A percentile compares a stretch with the other conserved stretches of the same genome.
These are phyloP conservation scores for Sporothrix euskadiensis DNA, from an alignment of 2,329 filamentous ascomycete genomes.

Conservation along the genomic window DNA sequence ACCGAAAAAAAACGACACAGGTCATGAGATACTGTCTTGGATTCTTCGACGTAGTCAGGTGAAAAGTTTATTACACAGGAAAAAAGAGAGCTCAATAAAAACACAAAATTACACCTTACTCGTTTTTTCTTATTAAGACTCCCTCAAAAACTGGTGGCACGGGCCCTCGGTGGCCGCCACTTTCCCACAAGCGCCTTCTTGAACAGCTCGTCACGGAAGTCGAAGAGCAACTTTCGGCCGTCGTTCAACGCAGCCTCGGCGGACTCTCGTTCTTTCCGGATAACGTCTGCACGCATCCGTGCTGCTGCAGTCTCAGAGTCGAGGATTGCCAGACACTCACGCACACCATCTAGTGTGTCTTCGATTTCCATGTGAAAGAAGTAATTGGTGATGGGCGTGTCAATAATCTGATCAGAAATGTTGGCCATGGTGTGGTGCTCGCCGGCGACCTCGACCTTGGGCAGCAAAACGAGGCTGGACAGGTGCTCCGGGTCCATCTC, in stretches of 20 bases:
- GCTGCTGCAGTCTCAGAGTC: not conserved
- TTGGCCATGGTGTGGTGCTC: slow-evolving; percentile 1
- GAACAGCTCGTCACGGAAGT: not conserved
- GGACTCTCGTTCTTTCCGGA: not conserved
- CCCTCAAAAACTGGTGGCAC: not conserved
- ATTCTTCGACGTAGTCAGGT: too few relatives aligned
- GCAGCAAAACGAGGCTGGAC: not conserved
- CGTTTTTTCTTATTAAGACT: not conserved
- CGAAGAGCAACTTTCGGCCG: not conserved
- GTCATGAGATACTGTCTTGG: too few relatives aligned
- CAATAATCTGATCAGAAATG: not conserved
- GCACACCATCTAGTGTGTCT: not conserved
- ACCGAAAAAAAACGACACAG: too few relatives aligned
- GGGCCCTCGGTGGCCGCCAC: not conserved
- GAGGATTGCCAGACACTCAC: not conserved
- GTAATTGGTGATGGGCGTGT: slow-evolving; percentile 9
- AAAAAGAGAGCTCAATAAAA: too few relatives aligned
- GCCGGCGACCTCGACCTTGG: not conserved
- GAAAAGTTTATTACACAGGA: too few relatives aligned
- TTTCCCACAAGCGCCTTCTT: not conserved
- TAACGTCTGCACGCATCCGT: not conserved
- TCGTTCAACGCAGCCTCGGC: not conserved
- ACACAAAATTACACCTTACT: not conserved
- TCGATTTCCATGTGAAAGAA: slow-evolving; percentile 10
- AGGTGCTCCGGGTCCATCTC: not conserved